Conservation (phyloP, 2,329 filamentous ascomycete species). For the Lachnellula subtilissima region DNA sequence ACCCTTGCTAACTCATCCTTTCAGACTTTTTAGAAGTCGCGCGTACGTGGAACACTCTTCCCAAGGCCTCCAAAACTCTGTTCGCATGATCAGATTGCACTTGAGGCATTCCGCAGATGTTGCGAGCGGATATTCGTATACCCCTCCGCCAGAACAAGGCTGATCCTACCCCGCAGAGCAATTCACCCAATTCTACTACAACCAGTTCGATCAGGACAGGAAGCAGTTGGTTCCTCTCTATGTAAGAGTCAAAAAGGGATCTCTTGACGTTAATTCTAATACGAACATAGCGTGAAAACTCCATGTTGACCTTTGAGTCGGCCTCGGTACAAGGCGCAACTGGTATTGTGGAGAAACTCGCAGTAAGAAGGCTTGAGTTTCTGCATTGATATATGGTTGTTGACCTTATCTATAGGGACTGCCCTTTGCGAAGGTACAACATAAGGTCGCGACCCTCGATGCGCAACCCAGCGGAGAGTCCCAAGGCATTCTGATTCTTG, state of each 20-base stretch:
- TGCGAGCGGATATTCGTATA: background rate
- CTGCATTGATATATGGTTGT: background rate
- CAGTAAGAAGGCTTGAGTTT: slow-evolving; percentile 47
- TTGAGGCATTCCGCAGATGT: background rate
- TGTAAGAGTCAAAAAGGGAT: slow-evolving; percentile 51
- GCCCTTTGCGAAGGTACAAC: slow-evolving; percentile 76
- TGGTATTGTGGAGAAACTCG: slow-evolving; percentile 74
- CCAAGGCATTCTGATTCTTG: slow-evolving; percentile 76
- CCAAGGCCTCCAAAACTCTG: background rate
- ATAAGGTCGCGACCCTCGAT: slow-evolving; percentile 73
- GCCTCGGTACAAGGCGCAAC: slow-evolving; percentile 57
- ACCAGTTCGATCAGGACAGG: slow-evolving; percentile 74
- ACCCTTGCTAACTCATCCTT: slow-evolving; percentile 18
- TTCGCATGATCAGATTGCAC: background rate
- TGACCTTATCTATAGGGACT: slow-evolving; percentile 50
- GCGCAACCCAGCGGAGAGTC: slow-evolving; percentile 68
- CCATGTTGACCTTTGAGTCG: slow-evolving; percentile 92
- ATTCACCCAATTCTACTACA: slow-evolving; percentile 89
- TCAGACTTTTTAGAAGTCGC: slow-evolving; percentile 38
- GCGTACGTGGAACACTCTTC: slow-evolving; percentile 32
- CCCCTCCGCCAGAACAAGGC: slow-evolving; percentile 1
- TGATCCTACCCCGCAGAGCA: slow-evolving; percentile 53
- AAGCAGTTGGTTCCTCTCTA: slow-evolving; percentile 65
- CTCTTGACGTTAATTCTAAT: slow-evolving; percentile 10
- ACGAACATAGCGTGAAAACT: slow-evolving; percentile 62